Evolutionary conservation across 805 yeast species (phyloP).

Genomic region (Candida argentea): DNA sequence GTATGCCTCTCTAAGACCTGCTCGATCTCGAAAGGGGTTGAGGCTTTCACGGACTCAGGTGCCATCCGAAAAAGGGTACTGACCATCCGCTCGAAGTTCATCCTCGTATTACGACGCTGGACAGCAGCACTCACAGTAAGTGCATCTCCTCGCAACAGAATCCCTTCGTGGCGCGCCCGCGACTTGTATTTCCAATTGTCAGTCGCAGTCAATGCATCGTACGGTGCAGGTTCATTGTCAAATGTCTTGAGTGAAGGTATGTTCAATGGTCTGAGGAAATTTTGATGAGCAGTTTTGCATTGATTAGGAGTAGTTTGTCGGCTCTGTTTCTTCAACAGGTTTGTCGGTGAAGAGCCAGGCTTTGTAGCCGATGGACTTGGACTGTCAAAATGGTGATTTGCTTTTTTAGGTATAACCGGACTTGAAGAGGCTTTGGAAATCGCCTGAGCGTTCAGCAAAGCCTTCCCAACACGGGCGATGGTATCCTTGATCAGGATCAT

Average conservation of each 20-base stretch:
- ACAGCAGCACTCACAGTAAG: slow-evolving; percentile 8
- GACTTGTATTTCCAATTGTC: slow-evolving; percentile 15
- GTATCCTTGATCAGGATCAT: slow-evolving; percentile 26
- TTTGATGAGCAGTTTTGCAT: slow-evolving; percentile 15
- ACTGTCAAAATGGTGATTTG: no score
- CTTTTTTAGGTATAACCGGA: not conserved
- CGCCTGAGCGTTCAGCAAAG: slow-evolving; percentile 17
- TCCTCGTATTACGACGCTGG: slow-evolving; percentile 18
- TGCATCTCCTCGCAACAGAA: no score
- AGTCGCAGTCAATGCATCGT: slow-evolving; percentile 15
- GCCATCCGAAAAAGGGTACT: slow-evolving; percentile 20
- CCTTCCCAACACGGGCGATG: slow-evolving; percentile 23
- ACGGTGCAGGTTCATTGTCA: slow-evolving; percentile 13
- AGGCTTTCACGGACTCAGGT: slow-evolving; percentile 18
- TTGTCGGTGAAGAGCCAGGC: not conserved
- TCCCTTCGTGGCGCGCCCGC: slow-evolving; percentile 2
- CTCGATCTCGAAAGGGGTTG: slow-evolving; percentile 6
- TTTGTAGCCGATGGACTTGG: no score
- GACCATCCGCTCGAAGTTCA: slow-evolving; percentile 23
- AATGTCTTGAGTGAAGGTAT: slow-evolving; percentile 24
- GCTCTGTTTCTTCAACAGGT: slow-evolving; percentile 6
- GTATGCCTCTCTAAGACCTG: slow-evolving; percentile 10
- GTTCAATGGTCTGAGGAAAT: slow-evolving; percentile 24
- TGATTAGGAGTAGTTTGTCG: no score
- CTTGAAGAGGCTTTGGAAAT: not conserved